phyloP scores from a whole-genome alignment of 306 rosid genomes.

The Dalbergia oliveri region DNA sequence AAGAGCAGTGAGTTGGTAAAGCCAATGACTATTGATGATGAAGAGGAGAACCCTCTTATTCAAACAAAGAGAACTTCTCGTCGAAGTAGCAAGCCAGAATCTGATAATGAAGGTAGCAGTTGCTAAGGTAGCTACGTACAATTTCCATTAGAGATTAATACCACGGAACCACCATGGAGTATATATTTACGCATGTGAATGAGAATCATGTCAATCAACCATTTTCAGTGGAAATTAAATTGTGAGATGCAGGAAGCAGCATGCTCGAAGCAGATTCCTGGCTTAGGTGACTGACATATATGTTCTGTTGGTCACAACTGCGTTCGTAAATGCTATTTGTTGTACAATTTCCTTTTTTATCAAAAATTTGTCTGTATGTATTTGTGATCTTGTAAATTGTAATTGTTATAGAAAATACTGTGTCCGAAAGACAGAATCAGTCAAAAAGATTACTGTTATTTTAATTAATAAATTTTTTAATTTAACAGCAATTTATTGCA shows the following conservation, averaged over 20 bases:
- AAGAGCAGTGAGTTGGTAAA: slow-evolving; percentile 51
- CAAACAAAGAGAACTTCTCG: slow-evolving; percentile 68
- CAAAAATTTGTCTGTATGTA: not conserved
- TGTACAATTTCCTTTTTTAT: not conserved
- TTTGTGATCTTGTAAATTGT: not conserved
- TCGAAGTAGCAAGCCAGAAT: slow-evolving; percentile 57
- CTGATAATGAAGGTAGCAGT: slow-evolving; percentile 46
- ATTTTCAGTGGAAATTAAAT: slow-evolving; percentile 11
- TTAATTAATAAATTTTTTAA: too few species aligned
- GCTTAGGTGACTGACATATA: not conserved
- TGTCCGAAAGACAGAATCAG: too few species aligned
- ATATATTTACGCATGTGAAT: not conserved
- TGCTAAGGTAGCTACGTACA: slow-evolving; percentile 1
- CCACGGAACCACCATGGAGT: not conserved
- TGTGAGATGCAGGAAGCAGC: slow-evolving; percentile 36
- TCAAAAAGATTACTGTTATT: too few species aligned
- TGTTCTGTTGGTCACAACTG: not conserved
- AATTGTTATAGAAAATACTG: slow-evolving; percentile 4
- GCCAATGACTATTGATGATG: slow-evolving; percentile 60
- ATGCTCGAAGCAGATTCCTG: not conserved
- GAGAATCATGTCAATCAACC: not conserved
- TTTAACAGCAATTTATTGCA: too few species aligned
- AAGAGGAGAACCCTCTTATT: slow-evolving; percentile 83
- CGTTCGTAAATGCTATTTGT: not conserved
- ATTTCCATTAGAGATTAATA: slow-evolving; percentile 26